Evolutionary conservation across 2,329 filamentous ascomycete genomes (phyloP), one percentile per base, ranked within the genome.

Genomic region (Exophiala dermatitidis): DNA sequence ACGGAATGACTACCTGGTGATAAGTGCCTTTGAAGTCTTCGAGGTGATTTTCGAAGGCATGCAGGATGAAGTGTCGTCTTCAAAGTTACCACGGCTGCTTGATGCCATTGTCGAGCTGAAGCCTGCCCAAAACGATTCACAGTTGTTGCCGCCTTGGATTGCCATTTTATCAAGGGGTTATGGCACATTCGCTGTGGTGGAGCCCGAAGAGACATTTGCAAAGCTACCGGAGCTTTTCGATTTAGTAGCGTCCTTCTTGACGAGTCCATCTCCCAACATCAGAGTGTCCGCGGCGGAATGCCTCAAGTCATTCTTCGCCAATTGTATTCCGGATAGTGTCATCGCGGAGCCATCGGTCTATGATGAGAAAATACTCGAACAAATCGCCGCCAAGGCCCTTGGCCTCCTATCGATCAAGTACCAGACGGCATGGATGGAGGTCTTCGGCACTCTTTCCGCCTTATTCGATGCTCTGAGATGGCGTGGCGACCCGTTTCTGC

Each of bases 21-120:
- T 97, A 85, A 86, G 88, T 7, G 87, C 90, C 0, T 96, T 98
- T 64, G 91, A 96, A 61, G 91, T 97, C 3, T 98, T 98, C 64
- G 93, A 98, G 69, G 86, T 95, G 68, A 95, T 97, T 42, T 97
- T 98, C 61, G 85, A 86, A 63, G 86, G 90, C 5, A 90, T 98
- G 85, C 81, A 84, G 10, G 86, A 90, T 61, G 89, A 95, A 61
- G 79, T 90, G 46, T 88, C 90, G 0, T 94, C 90, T 2, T 81
- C 88, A 1, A 98, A 97, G 72, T 78, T 98, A 8, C 90, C 90
- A 2, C 82, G 88, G 52, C 78, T 98, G 8, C 79, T 97, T 64
- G 90, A 95, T 60, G 90, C 93, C 48, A 95, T 98, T 62, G 84
- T 86, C 8, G 90, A 97, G 68, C 74, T 98, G 61, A 88, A 91